Base-by-base conservation (phyloP, 2,329 filamentous ascomycete species). In the Teratosphaeria epicoccoides region DNA sequence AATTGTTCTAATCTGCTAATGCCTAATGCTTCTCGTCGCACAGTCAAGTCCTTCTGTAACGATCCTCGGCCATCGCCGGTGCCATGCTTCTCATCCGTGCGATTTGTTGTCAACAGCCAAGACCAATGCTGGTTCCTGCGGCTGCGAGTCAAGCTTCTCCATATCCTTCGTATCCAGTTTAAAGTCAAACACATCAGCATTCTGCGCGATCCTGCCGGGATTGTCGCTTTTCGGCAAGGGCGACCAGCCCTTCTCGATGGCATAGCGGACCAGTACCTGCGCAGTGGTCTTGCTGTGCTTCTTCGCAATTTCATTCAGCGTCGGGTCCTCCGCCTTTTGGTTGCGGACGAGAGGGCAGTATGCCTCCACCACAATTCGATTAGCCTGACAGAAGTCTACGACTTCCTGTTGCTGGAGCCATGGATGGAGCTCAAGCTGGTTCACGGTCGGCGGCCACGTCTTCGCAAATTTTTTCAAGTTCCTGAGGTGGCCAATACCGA, bases 221-320 rank as follows among this genome's bases (percentile, higher is more conserved):
- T 79, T 84, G 47, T 84, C 83, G 54, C 82, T 87, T 76, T 89
- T 89, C 22, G 85, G 84, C 55, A 89, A 71, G 45, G 85, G 85
- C 11, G 59, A 76, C 66, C 80, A 82, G 3, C 80, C 84, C 70
- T 87, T 90, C 69, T 95, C 86, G 68, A 95, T 68, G 59, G 85
- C 86, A 78, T 88, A 95, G 56, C 88, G 78, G 47, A 95, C 71
- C 62, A 95, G 69, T 9, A 95, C 72, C 74, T 95, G 89, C 9
- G 86, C 84, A 53, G 84, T 80, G 6, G 80, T 80, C 71, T 85
- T 89, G 57, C 75, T 75, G 66, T 93, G 80, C 71, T 88, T 90
- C 61, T 83, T 73, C 1, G 83, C 80, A 52, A 94, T 70, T 12
- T 73, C 73, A 53, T 78, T 75, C 26, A 93, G 72, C 11, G 77